Percentiles rank a stretch among this genome's conserved stretches.
phyloP scores from a whole-genome alignment of 352 stramenopile species.

The Phytophthora litchii region DNA sequence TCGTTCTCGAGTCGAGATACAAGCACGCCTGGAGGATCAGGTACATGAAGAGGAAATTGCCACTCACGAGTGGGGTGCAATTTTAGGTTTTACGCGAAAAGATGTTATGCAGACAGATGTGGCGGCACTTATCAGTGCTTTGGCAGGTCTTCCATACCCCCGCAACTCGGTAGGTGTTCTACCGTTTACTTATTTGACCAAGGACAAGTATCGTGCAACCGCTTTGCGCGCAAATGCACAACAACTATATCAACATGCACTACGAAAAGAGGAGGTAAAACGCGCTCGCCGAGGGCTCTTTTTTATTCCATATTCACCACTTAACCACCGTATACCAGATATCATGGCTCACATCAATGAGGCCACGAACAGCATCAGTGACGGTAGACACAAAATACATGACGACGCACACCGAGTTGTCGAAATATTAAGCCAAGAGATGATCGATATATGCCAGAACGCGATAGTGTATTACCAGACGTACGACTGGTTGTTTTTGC shows the following conservation, averaged over 20 bases:
- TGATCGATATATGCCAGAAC: slow-evolving; percentile 67
- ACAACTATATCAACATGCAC: slow-evolving; percentile 66
- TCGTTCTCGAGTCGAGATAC: slow-evolving; percentile 60
- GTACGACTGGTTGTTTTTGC: slow-evolving; percentile 83
- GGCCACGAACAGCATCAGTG: slow-evolving; percentile 19
- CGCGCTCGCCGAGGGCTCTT: slow-evolving; percentile 57
- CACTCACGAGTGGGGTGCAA: slow-evolving; percentile 44
- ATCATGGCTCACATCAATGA: slow-evolving; percentile 37
- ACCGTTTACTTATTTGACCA: slow-evolving; percentile 68
- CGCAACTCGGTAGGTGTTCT: slow-evolving; percentile 83
- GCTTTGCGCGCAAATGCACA: slow-evolving; percentile 76
- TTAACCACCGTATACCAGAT: slow-evolving; percentile 38
- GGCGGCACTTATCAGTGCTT: slow-evolving; percentile 64
- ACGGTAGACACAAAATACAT: slow-evolving; percentile 29
- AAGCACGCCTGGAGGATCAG: slow-evolving; percentile 51
- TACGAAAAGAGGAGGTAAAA: slow-evolving; percentile 65
- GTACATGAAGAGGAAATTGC: slow-evolving; percentile 48
- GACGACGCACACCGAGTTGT: slow-evolving; percentile 34
- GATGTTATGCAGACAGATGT: slow-evolving; percentile 88
- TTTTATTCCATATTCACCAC: slow-evolving; percentile 56
- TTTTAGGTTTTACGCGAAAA: slow-evolving; percentile 56
- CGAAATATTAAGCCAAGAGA: slow-evolving; percentile 58
- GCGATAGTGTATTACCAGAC: slow-evolving; percentile 79
- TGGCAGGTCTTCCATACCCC: slow-evolving; percentile 72
- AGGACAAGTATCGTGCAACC: slow-evolving; percentile 57